Percentiles rank a stretch among this genome's conserved stretches.
Conservation (phyloP, 768 basidiomycete species). For the Auriscalpium vulgare region DNA sequence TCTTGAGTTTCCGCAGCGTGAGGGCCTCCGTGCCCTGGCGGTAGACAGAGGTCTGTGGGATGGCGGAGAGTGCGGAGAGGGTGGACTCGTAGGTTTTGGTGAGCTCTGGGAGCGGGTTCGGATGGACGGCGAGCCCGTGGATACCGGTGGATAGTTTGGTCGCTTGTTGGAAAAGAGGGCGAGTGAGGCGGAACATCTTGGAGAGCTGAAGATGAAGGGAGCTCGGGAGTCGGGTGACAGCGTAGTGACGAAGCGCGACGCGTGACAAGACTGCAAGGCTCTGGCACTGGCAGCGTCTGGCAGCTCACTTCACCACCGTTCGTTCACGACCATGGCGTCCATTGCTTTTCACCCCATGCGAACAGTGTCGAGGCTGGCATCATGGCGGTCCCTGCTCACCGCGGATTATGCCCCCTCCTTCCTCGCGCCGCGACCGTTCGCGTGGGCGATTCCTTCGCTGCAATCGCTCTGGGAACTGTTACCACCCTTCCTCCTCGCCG, state of each 20-base stretch:
- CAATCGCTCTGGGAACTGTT: slow-evolving; percentile 62
- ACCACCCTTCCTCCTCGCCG: slow-evolving; percentile 83
- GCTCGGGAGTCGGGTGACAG: not conserved
- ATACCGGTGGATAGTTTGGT: slow-evolving; percentile 81
- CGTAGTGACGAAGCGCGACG: not conserved
- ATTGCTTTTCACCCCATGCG: slow-evolving; percentile 28
- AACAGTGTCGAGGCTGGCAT: slow-evolving; percentile 14
- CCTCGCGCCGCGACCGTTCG: slow-evolving; percentile 22
- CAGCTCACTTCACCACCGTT: not conserved
- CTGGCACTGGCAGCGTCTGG: too few relatives aligned
- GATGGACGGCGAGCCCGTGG: slow-evolving; percentile 77
- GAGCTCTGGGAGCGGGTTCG: slow-evolving; percentile 76
- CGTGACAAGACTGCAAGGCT: too few relatives aligned
- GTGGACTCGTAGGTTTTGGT: slow-evolving; percentile 70
- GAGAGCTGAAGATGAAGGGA: slow-evolving; percentile 3
- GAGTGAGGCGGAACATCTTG: slow-evolving; percentile 69
- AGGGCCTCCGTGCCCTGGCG: slow-evolving; percentile 83
- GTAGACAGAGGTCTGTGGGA: slow-evolving; percentile 84
- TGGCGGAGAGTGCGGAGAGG: slow-evolving; percentile 52
- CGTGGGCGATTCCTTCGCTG: slow-evolving; percentile 32
- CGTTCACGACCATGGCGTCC: slow-evolving; percentile 31
- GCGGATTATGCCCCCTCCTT: slow-evolving; percentile 17
- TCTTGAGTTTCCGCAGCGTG: slow-evolving; percentile 68
- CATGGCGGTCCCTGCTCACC: slow-evolving; percentile 17
- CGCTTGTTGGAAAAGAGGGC: slow-evolving; percentile 54